Conservation (phyloP, 2,329 filamentous ascomycete species). For the Piedraia hortae region DNA sequence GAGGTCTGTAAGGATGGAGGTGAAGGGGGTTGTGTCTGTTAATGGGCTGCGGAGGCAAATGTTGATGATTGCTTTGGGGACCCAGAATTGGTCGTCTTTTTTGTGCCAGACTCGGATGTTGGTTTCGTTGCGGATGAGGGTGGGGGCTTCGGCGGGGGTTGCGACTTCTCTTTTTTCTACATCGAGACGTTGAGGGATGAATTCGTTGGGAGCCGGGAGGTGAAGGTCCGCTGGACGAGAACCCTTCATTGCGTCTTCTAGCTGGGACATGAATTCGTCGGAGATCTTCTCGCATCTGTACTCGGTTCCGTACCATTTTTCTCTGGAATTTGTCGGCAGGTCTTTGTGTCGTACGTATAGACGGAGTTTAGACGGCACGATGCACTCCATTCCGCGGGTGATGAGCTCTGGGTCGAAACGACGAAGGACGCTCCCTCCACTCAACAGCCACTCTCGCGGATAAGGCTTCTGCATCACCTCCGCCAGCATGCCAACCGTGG, state of each 20-base stretch:
- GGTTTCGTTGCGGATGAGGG: constrained; percentile 61
- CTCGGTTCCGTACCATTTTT: constrained; percentile 96
- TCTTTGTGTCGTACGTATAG: constrained; percentile 61
- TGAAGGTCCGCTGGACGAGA: constrained; percentile 44
- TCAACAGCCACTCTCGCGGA: constrained; percentile 67
- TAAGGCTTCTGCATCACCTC: constrained; percentile 77
- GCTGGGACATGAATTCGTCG: constrained; percentile 40
- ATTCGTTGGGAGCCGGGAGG: constrained; percentile 79
- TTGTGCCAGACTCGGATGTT: constrained; percentile 78
- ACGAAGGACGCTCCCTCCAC: constrained; percentile 45
- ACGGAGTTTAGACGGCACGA: constrained; percentile 73
- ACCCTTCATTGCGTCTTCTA: constrained; percentile 32
- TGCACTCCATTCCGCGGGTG: constrained; percentile 38
- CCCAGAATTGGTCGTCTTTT: constrained; percentile 96
- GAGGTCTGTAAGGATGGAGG: constrained; percentile 47
- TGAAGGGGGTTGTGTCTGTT: constrained; percentile 52
- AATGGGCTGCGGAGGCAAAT: constrained; percentile 57
- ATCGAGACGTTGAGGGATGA: constrained; percentile 76
- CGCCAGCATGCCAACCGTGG: constrained; percentile 64
- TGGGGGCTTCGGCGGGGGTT: constrained; percentile 44
- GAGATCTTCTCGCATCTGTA: constrained; percentile 65
- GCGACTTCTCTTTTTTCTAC: constrained; percentile 84
- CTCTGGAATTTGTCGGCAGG: constrained; percentile 56
- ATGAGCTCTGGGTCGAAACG: constrained; percentile 62
- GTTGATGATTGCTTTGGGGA: constrained; percentile 72